Conservation (phyloP, 2,329 filamentous ascomycete species). For the Botrytis squamosa region DNA sequence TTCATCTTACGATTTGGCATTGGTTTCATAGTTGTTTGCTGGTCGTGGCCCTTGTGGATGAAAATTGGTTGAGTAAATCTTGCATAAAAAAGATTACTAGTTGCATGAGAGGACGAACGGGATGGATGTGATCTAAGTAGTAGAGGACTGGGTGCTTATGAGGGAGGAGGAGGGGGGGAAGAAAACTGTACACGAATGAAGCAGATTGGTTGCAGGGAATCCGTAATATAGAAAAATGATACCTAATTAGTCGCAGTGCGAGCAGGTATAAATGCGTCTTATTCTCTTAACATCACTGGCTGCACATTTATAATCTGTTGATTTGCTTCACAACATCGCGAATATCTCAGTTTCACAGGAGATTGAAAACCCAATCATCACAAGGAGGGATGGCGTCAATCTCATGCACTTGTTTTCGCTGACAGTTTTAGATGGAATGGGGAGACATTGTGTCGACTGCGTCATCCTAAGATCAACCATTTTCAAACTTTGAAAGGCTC, state of each 20-base stretch:
- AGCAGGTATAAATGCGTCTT: not conserved
- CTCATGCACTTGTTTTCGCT: not conserved
- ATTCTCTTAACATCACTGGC: not conserved
- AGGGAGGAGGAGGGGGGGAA: not conserved
- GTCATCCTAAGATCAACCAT: not conserved
- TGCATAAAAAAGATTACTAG: constrained; percentile 4
- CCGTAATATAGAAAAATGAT: constrained; percentile 21
- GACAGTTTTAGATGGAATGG: not conserved
- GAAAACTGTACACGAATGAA: constrained; percentile 16
- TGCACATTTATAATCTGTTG: not conserved
- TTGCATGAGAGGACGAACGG: not conserved
- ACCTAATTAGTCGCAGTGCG: not conserved
- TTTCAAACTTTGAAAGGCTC: not conserved
- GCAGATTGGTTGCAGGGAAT: constrained; percentile 6
- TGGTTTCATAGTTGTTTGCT: constrained; percentile 9
- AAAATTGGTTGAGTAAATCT: constrained; percentile 1
- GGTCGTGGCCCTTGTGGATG: constrained; percentile 3
- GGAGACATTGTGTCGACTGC: not conserved
- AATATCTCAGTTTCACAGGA: not conserved
- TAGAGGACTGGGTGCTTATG: not conserved
- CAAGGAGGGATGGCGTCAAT: not conserved
- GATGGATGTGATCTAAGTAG: not conserved
- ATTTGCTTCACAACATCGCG: not conserved
- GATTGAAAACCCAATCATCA: not conserved
- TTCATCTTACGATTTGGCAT: not conserved